Base-by-base conservation (phyloP, 2,329 filamentous ascomycete species). In the Aspergillus nomiae region DNA sequence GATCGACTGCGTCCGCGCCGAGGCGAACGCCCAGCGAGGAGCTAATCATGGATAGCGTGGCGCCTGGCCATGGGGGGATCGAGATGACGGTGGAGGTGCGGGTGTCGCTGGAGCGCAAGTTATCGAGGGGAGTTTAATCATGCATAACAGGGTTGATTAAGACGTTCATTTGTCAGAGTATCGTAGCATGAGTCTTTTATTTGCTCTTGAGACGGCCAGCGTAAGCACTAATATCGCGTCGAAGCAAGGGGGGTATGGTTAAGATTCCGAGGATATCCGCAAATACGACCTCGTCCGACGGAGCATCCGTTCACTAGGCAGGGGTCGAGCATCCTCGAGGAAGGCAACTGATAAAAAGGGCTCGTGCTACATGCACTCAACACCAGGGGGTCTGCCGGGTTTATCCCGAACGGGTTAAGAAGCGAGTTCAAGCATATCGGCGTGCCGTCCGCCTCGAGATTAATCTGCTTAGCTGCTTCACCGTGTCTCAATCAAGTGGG, bases 11-110 rank as follows among this genome's bases (percentile, higher is more conserved):
- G 16, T 50, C 46, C 16, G 56, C 53, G n/a, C 50, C 58, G 2
- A 67, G 60, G 55, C 63, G 69, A 12, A 68, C 71, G 4, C 68
- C 71, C 1, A 74, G 72, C 19, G 72, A 73, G 51, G 70, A 74
- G 41, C 62, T 73, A 8, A 50, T 28, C 12, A 28, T 28, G 46
- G 46, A 32, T 30, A 19, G 46, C 28, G 5, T 3, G 16, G 16
- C 5, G 14, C 45, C 45, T 48, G 2, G 46, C 4, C 46, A 50
- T 19, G 46, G 46, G 46, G 46, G 46, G 8, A 50, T 50, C 26
- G 46, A 28, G 26, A 50, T 50, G 46, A 50, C 46, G 24, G 46
- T 50, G 3, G 46, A 50, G 26, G 26, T 28, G 46, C 26, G 46
- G 7, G 46, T 30, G 12, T 50, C 46, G 4, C 2, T 50, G 16